These are phyloP conservation scores for Drechslerella stenobrocha DNA, from an alignment of 2,329 filamentous ascomycete genomes.

Conservation along the genomic window DNA sequence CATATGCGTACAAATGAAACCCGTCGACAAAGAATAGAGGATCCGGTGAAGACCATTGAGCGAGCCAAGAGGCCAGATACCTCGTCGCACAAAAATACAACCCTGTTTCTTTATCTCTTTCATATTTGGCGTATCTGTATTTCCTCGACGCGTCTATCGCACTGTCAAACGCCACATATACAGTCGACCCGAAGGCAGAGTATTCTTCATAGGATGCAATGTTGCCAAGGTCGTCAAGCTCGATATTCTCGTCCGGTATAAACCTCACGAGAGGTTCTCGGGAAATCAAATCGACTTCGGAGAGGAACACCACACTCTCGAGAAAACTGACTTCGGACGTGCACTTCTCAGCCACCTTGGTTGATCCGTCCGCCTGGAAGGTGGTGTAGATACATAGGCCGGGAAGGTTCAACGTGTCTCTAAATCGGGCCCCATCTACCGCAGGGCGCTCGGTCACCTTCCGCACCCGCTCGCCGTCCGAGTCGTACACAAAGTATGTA, in stretches of 20 bases:
- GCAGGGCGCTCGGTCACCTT: conserved; percentile 50
- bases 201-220: conserved; percentile 55
- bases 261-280: conserved; percentile 9
- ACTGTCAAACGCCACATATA: conserved; percentile 15
- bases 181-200: conserved; percentile 52
- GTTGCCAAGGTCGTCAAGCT: conserved; percentile 52
- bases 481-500: conserved; percentile 53
- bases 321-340: not conserved
- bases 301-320: not conserved
- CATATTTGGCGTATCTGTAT: conserved; percentile 52
- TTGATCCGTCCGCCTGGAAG: conserved; percentile 16
- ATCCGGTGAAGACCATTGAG: conserved; percentile 52
- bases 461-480: conserved; percentile 49
- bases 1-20: conserved; percentile 15
- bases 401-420: conserved; percentile 5
- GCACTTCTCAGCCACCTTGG: not conserved
- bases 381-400: conserved; percentile 42
- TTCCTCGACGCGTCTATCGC: conserved; percentile 48
- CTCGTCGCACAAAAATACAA: conserved; percentile 52
- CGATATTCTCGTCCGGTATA: conserved; percentile 27
- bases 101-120: conserved; percentile 53
- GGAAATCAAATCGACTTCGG: conserved; percentile 10
- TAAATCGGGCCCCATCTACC: conserved; percentile 1
- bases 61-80: conserved; percentile 53
- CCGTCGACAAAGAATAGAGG: conserved; percentile 31